Percentiles rank a stretch among this genome's conserved stretches.
phyloP scores from a whole-genome alignment of 352 stramenopile species.

The Plasmopara muralis region DNA sequence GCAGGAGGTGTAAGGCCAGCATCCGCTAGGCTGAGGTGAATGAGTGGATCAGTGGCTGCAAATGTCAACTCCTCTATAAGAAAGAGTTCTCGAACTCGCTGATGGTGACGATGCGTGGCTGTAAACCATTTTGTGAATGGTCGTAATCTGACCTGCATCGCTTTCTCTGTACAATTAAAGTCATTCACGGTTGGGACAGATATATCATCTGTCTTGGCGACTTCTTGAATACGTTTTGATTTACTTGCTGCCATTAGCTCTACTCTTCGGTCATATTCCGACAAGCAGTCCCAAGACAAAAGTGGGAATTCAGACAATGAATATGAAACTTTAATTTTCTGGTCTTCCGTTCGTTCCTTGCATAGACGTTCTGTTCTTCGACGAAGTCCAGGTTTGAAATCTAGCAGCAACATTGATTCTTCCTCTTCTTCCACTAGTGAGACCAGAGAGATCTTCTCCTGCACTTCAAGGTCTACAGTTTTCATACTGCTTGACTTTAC shows the following conservation, averaged over 20 bases:
- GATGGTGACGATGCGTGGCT: conserved; percentile 30
- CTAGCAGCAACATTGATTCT: conserved; percentile 38
- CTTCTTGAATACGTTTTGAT: conserved; percentile 37
- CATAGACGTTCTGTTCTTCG: conserved; percentile 5
- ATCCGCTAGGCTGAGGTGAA: conserved; percentile 34
- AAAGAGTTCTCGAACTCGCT: conserved; percentile 48
- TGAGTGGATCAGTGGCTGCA: conserved; percentile 33
- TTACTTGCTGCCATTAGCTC: conserved; percentile 56
- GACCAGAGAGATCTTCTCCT: conserved; percentile 44
- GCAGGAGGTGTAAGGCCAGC: conserved; percentile 24
- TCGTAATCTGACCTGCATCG: conserved; percentile 36
- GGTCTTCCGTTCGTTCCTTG: conserved; percentile 3
- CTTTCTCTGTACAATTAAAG: conserved; percentile 39
- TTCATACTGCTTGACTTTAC: conserved; percentile 5
- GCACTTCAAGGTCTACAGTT: conserved; percentile 9
- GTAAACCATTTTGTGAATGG: conserved; percentile 57
- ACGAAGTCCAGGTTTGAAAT: conserved; percentile 27
- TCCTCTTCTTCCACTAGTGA: conserved; percentile 42
- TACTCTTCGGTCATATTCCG: conserved; percentile 28
- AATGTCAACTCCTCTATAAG: conserved; percentile 51
- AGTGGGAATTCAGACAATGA: conserved; percentile 19
- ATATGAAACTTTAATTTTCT: conserved; percentile 2
- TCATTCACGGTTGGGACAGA: conserved; percentile 35
- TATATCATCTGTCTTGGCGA: conserved; percentile 32
- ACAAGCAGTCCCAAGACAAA: conserved; percentile 39